Conservation (phyloP, 768 basidiomycete genomes). For the Xanthoconium stramineum region DNA sequence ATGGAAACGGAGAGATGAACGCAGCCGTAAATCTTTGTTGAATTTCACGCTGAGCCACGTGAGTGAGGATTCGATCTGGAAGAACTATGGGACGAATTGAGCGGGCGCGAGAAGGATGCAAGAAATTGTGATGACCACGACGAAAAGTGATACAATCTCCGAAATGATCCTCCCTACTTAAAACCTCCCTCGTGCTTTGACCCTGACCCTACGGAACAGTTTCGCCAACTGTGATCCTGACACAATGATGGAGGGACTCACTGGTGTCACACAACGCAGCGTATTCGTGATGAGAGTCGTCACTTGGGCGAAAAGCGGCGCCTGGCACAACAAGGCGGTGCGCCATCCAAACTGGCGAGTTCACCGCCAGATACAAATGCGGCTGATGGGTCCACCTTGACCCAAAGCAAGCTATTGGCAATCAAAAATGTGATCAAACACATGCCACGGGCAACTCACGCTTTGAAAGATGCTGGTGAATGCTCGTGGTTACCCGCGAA, state of each 20-base stretch:
- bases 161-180: slow-evolving; percentile 80
- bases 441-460: slow-evolving; percentile 2
- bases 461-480: slow-evolving; percentile 30
- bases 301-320: slow-evolving; percentile 55
- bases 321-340: slow-evolving; percentile 70
- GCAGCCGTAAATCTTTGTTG: slow-evolving; percentile 61
- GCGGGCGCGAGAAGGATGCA: not conserved
- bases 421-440: not conserved
- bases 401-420: slow-evolving; percentile 18
- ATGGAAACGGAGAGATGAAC: not conserved
- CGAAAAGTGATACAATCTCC: slow-evolving; percentile 62
- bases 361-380: not conserved
- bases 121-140: slow-evolving; percentile 32
- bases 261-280: slow-evolving; percentile 64
- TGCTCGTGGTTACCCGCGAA: slow-evolving; percentile 41
- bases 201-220: slow-evolving; percentile 51
- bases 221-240: too few relatives aligned
- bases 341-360: slow-evolving; percentile 31
- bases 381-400: slow-evolving; percentile 23
- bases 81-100: not conserved
- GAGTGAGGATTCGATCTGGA: slow-evolving; percentile 59
- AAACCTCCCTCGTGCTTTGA: slow-evolving; percentile 58
- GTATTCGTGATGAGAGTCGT: slow-evolving; percentile 50
- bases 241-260: slow-evolving; percentile 26
- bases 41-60: slow-evolving; percentile 69